A percentile compares a stretch with the other conserved stretches of the same genome.
Conservation (phyloP, 768 basidiomycete genomes). For the Tubosaeta brunneosetosa region DNA sequence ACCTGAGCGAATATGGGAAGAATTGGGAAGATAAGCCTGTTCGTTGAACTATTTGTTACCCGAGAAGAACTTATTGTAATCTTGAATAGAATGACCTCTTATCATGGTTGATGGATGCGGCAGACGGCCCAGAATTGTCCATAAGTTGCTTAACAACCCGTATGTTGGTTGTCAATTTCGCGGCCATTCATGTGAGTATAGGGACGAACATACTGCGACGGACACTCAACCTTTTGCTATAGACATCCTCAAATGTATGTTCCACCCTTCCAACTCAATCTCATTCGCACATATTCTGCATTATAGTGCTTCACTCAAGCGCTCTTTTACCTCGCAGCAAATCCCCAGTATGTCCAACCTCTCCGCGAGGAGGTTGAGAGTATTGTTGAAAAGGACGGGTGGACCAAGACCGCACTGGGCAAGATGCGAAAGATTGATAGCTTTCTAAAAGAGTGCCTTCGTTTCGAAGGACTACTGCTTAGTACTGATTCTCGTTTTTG, state of each 20-base stretch:
- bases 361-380: constrained; percentile 36
- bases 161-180: constrained; percentile 14
- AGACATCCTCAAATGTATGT: constrained; percentile 21
- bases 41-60: background rate
- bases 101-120: constrained; percentile 32
- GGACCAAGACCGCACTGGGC: constrained; percentile 20
- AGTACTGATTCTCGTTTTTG: constrained; percentile 9
- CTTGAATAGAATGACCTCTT: constrained; percentile 30
- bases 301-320: constrained; percentile 31
- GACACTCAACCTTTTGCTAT: background rate
- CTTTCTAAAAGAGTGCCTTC: constrained; percentile 34
- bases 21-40: constrained; percentile 27
- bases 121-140: constrained; percentile 14
- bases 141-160: constrained; percentile 18
- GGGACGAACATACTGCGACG: background rate
- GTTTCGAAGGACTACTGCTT: constrained; percentile 25
- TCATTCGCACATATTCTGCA: background rate
- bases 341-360: constrained; percentile 15
- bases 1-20: constrained; percentile 18
- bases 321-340: constrained; percentile 29
- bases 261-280: background rate
- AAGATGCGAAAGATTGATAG: constrained; percentile 37
- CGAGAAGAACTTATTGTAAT: background rate
- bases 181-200: constrained; percentile 21
- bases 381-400: constrained; percentile 23